Evolutionary conservation across 2,329 filamentous ascomycete genomes (phyloP).

Genomic region (Tolypocladium amazonense): DNA sequence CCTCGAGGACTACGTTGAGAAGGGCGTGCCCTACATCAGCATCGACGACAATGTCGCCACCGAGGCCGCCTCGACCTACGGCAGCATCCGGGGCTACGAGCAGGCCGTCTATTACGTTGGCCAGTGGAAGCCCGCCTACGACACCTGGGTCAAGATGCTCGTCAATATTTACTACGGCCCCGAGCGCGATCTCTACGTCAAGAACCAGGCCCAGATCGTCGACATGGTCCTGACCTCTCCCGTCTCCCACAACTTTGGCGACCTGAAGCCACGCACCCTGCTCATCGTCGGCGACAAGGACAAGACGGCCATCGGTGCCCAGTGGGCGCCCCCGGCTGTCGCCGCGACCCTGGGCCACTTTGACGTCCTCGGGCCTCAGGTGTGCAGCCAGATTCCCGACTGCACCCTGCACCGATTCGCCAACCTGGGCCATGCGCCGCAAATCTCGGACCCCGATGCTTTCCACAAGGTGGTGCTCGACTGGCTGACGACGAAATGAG

Average conservation of each 20-base stretch:
- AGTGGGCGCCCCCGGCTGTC: conserved; percentile 35
- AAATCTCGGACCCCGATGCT: conserved; percentile 36
- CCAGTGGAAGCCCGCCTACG: conserved; percentile 37
- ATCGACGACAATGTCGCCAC: conserved; percentile 26
- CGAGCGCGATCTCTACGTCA: conserved; percentile 29
- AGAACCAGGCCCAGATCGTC: conserved; percentile 38
- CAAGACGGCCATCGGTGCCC: conserved; percentile 42
- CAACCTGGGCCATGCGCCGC: conserved; percentile 39
- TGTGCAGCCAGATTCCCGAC: conserved; percentile 30
- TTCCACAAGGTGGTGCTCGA: conserved; percentile 35
- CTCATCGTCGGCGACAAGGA: conserved; percentile 41
- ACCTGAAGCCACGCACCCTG: conserved; percentile 32
- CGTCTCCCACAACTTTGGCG: conserved; percentile 36
- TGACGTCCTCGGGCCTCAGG: conserved; percentile 34
- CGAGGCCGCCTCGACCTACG: conserved; percentile 30
- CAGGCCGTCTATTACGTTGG: conserved; percentile 36
- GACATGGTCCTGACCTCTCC: conserved; percentile 45
- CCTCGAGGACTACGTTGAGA: conserved; percentile 41
- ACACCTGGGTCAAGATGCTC: conserved; percentile 45
- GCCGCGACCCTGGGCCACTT: conserved; percentile 36
- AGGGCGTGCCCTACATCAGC: conserved; percentile 35
- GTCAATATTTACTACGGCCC: conserved; percentile 37
- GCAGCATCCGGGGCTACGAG: conserved; percentile 34
- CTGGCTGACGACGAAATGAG: conserved; percentile 24
- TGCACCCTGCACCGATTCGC: conserved; percentile 34